These are phyloP conservation scores for Entomortierella chlamydospora DNA, from an alignment of 192 early-diverging fungal species.

Conservation along the genomic window DNA sequence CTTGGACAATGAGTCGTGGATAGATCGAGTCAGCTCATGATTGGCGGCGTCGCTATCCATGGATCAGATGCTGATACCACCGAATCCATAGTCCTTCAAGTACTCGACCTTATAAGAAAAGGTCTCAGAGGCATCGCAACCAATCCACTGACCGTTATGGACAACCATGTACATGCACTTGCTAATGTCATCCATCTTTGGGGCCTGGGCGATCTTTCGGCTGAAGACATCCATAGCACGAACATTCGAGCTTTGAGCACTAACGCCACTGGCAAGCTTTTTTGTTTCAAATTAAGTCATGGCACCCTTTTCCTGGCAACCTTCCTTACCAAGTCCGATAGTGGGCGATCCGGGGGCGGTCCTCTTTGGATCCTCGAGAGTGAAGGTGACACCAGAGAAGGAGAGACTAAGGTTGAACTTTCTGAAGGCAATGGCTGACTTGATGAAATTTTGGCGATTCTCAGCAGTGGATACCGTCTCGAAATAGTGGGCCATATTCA, in stretches of 20 bases:
- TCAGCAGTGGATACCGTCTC: slow-evolving; percentile 29
- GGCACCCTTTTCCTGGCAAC: slow-evolving; percentile 38
- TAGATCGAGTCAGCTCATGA: slow-evolving; percentile 23
- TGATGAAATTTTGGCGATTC: slow-evolving; percentile 37
- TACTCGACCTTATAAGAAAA: slow-evolving; percentile 35
- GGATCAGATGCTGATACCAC: slow-evolving; percentile 42
- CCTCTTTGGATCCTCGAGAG: slow-evolving; percentile 16
- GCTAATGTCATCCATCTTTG: slow-evolving; percentile 20
- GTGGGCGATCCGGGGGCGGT: slow-evolving; percentile 26
- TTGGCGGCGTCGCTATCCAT: slow-evolving; percentile 30
- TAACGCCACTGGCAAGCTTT: slow-evolving; percentile 4
- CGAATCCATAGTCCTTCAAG: slow-evolving; percentile 27
- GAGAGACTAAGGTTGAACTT: slow-evolving; percentile 45
- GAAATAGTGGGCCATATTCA: slow-evolving; percentile 40
- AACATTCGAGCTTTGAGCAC: neutral
- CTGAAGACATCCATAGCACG: neutral
- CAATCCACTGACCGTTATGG: slow-evolving; percentile 26
- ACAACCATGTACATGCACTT: slow-evolving; percentile 45
- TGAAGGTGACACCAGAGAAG: slow-evolving; percentile 37
- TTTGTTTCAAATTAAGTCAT: slow-evolving; percentile 34
- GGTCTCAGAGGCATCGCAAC: slow-evolving; percentile 34
- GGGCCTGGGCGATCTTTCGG: slow-evolving; percentile 7
- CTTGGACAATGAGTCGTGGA: slow-evolving; percentile 12
- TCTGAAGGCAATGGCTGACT: slow-evolving; percentile 10
- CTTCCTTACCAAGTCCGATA: slow-evolving; percentile 13